These are phyloP conservation scores for Podila minutissima DNA, from an alignment of 192 early-diverging fungal species.

Conservation along the genomic window DNA sequence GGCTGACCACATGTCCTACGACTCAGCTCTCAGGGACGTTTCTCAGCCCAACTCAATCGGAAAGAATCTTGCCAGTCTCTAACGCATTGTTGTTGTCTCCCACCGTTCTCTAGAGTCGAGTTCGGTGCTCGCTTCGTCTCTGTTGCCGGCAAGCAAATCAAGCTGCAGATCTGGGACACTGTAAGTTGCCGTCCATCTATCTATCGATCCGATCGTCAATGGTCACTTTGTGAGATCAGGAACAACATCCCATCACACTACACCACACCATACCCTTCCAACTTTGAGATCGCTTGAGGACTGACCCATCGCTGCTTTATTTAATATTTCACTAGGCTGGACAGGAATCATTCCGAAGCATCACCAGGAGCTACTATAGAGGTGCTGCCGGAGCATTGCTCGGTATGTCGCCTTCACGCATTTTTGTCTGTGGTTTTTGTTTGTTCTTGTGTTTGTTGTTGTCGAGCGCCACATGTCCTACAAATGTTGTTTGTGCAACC, in stretches of 20 bases:
- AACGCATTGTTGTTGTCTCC: constrained; percentile 2
- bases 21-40: too few relatives aligned
- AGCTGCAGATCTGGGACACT: constrained; percentile 97
- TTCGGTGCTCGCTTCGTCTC: constrained; percentile 83
- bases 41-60: not conserved
- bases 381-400: constrained; percentile 82
- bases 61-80: not conserved
- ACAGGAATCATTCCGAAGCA: constrained; percentile 88
- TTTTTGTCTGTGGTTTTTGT: not conserved
- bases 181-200: constrained; percentile 46
- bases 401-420: constrained; percentile 45
- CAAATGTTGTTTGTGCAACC: constrained; percentile 9
- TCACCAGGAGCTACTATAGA: constrained; percentile 86
- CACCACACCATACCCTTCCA: not conserved
- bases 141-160: constrained; percentile 84
- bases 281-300: constrained; percentile 14
- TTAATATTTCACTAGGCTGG: constrained; percentile 61
- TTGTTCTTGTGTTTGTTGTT: not conserved
- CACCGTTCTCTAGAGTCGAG: constrained; percentile 65
- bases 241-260: too few relatives aligned
- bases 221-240: too few relatives aligned
- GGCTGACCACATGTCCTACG: too few relatives aligned
- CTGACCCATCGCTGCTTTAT: constrained; percentile 54
- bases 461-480: not conserved
- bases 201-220: too few relatives aligned